Base-by-base conservation (phyloP, 129 eudicot genomes). In the Calendula officinalis region DNA sequence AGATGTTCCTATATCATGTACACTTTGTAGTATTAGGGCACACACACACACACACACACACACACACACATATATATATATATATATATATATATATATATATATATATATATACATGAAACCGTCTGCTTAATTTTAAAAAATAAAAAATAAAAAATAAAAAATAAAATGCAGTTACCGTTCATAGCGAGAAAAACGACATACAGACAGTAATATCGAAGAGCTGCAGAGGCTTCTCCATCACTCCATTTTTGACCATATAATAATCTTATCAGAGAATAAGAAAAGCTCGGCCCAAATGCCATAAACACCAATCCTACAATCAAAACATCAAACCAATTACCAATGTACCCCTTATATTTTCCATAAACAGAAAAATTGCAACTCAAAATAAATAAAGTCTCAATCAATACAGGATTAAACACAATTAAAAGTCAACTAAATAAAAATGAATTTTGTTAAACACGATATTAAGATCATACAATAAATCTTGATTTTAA, bases 221-320 rank as follows among this genome's bases (percentile, higher is more conserved):
- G 95, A 43, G 95, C 99, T 47, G 81, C 74, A 63, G 95, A 68
- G 60, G 99, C 99, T 83, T 94, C 97, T 46, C 97, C 97, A 63
- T 94, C 99, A 82, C 99, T 94, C 97, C 97, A 94, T 80, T 86
- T 85, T 70, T 62, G 84, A 64, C 99, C 97, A 72, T 94, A 94
- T 32, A 94, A 75, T 73, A 94, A 57, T 82, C 97, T 80, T 71
- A 94, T 68, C 59, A 94, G 95, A 66, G 94, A 83, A 72, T 89
- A 94, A 22, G 99, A 94, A 82, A 79, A 94, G 76, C 99, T 94
- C 46, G 97, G 99, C 53, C 99, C 99, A 83, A 88, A 94, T 75
- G 99, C 86, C 79, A 94, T 61, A 61, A 89, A 89, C 39, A 83
- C 72, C 71, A 88, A 81, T 35, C 97, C 97, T 88, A 67, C 36